These are phyloP conservation scores for Dothidotthia symphoricarpi DNA, from an alignment of 2,329 filamentous ascomycete genomes.

Conservation along the genomic window DNA sequence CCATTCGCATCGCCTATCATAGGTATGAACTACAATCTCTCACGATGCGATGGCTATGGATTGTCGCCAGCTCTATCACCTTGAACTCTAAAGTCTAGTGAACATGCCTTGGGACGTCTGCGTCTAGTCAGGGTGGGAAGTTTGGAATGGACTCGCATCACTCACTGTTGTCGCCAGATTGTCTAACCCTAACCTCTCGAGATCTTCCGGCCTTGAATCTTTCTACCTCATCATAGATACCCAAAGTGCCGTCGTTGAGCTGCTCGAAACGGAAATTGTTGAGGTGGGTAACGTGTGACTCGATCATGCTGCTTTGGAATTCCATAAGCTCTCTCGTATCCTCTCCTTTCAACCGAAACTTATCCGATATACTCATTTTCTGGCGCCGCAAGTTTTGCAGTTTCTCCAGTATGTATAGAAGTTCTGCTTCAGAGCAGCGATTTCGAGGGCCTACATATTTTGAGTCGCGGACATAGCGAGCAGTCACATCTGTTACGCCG, in stretches of 20 bases:
- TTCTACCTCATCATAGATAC: not conserved
- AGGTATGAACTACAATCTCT: no score
- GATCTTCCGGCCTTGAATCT: no score
- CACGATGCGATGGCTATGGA: no score
- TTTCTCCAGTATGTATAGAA: conserved; percentile 86
- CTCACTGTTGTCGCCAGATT: no score
- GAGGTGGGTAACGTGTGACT: not conserved
- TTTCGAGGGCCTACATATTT: conserved; percentile 58
- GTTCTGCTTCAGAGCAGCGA: conserved; percentile 76
- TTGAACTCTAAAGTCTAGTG: no score
- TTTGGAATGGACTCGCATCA: no score
- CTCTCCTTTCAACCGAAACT: conserved; percentile 73
- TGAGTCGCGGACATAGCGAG: conserved; percentile 57
- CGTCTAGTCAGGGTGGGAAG: no score
- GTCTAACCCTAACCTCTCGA: no score
- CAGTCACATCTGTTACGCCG: conserved; percentile 62
- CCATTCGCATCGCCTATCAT: no score
- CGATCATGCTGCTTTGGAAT: conserved; percentile 40
- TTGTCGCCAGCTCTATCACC: no score
- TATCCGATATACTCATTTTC: conserved; percentile 77
- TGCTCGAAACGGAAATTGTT: not conserved
- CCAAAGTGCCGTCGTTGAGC: not conserved
- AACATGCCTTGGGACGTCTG: no score
- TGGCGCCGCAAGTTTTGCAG: conserved; percentile 76
- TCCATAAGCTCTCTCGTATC: conserved; percentile 70